Evolutionary conservation across 2,329 filamentous ascomycete species (phyloP).

Genomic region (Iodosphaeria phyllophila): DNA sequence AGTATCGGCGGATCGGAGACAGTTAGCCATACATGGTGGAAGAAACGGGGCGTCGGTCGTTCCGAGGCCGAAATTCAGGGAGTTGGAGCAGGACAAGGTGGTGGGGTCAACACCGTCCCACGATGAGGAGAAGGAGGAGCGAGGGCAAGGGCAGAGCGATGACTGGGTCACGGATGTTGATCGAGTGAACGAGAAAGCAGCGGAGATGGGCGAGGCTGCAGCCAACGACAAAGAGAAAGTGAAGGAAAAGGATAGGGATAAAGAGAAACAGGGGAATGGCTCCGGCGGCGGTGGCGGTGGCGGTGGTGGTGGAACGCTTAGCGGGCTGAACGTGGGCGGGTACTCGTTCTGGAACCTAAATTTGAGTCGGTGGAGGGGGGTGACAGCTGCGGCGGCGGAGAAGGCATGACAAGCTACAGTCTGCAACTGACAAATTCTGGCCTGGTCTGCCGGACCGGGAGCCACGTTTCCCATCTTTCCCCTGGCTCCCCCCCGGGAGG

Average conservation of each 20-base stretch:
- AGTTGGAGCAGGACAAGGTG: too few species aligned
- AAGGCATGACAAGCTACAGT: too few species aligned
- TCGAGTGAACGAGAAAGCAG: slow-evolving; percentile 5
- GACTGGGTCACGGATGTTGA: slow-evolving; percentile 5
- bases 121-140: too few species aligned
- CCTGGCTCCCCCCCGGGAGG: too few species aligned
- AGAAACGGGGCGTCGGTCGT: slow-evolving; percentile 9
- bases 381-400: slow-evolving; percentile 19
- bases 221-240: slow-evolving; percentile 7
- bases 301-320: slow-evolving; percentile 16
- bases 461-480: too few species aligned
- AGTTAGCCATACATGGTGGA: slow-evolving; percentile 19
- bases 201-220: slow-evolving; percentile 5
- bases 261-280: neutral
- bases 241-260: slow-evolving; percentile 5
- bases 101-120: too few species aligned
- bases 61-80: slow-evolving; percentile 9
- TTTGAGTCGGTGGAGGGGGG: slow-evolving; percentile 27
- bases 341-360: slow-evolving; percentile 39
- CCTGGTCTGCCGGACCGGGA: too few species aligned
- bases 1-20: slow-evolving; percentile 26
- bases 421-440: too few species aligned
- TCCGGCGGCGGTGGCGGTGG: slow-evolving; percentile 17
- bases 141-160: slow-evolving; percentile 16
- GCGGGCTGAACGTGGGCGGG: slow-evolving; percentile 19